A percentile compares a stretch with the other conserved stretches of the same genome.
phyloP scores from a whole-genome alignment of 805 yeast species.

The Barnettozyma sp. region DNA sequence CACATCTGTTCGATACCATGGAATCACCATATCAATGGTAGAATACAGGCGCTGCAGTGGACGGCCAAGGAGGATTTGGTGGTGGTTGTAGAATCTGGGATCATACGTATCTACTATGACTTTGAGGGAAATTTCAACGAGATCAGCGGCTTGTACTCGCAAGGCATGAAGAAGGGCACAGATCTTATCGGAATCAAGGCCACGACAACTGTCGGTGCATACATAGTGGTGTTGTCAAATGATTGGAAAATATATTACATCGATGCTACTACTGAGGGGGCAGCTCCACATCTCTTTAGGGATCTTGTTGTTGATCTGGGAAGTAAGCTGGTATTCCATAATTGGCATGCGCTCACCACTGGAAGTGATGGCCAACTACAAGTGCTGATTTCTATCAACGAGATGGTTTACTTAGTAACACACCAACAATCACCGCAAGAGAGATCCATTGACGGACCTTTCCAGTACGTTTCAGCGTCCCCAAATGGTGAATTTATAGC shows the following conservation, averaged over 20 bases:
- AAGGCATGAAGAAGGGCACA: slow-evolving; percentile 30
- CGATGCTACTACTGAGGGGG: slow-evolving; percentile 31
- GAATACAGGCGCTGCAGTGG: slow-evolving; percentile 50
- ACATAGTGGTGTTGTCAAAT: slow-evolving; percentile 37
- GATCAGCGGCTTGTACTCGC: slow-evolving; percentile 15
- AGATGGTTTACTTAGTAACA: slow-evolving; percentile 7
- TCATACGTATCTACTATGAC: slow-evolving; percentile 53
- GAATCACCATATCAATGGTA: slow-evolving; percentile 42
- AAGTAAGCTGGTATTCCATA: slow-evolving; percentile 8
- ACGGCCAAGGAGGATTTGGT: slow-evolving; percentile 46
- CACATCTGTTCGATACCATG: slow-evolving; percentile 29
- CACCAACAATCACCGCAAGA: slow-evolving; percentile 8
- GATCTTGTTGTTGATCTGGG: slow-evolving; percentile 12
- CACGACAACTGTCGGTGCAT: slow-evolving; percentile 34
- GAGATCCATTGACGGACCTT: slow-evolving; percentile 44
- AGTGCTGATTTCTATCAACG: slow-evolving; percentile 13
- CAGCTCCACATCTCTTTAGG: slow-evolving; percentile 16
- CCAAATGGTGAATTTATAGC: slow-evolving; percentile 55
- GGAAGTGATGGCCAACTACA: slow-evolving; percentile 12
- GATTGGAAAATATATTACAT: slow-evolving; percentile 37
- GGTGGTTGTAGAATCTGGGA: slow-evolving; percentile 47
- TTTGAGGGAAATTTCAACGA: slow-evolving; percentile 63
- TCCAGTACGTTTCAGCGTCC: slow-evolving; percentile 36
- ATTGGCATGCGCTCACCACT: slow-evolving; percentile 23
- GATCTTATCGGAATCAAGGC: slow-evolving; percentile 30